phyloP scores from a whole-genome alignment of 306 rosid genomes.

The Cicer yamashitae region DNA sequence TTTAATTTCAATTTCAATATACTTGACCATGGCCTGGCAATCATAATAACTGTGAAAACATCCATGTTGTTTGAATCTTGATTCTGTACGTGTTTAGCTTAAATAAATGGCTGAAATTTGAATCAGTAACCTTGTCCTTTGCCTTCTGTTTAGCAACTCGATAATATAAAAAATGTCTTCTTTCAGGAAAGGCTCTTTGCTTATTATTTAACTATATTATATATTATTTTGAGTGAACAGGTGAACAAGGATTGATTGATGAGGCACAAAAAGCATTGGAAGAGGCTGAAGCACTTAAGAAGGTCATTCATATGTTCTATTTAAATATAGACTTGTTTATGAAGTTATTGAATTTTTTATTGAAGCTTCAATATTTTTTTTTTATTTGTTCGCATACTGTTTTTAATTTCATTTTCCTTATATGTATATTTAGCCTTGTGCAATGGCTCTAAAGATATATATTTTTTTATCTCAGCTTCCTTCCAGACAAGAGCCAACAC shows the following conservation, averaged over 20 bases:
- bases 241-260: slow-evolving; percentile 98
- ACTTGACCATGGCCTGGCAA: too few species aligned
- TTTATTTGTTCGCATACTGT: background rate
- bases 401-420: background rate
- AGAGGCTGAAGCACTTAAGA: slow-evolving; percentile 99
- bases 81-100: background rate
- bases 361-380: background rate
- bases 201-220: background rate
- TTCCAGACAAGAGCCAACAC: slow-evolving; percentile 82
- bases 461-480: slow-evolving; percentile 66
- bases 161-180: slow-evolving; percentile 13
- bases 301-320: slow-evolving; percentile 58
- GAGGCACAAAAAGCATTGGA: slow-evolving; percentile 99
- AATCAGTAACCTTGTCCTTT: background rate
- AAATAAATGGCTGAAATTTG: background rate
- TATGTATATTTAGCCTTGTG: background rate
- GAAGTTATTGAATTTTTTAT: slow-evolving; percentile 8
- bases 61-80: background rate
- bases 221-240: slow-evolving; percentile 59
- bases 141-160: slow-evolving; percentile 28
- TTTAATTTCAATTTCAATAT: too few species aligned
- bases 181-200: background rate
- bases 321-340: slow-evolving; percentile 35
- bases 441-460: slow-evolving; percentile 31
- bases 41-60: too few species aligned